A percentile compares a stretch with the other conserved stretches of the same genome.
phyloP scores from a whole-genome alignment of 768 basidiomycete species.

The Zangia roseola region DNA sequence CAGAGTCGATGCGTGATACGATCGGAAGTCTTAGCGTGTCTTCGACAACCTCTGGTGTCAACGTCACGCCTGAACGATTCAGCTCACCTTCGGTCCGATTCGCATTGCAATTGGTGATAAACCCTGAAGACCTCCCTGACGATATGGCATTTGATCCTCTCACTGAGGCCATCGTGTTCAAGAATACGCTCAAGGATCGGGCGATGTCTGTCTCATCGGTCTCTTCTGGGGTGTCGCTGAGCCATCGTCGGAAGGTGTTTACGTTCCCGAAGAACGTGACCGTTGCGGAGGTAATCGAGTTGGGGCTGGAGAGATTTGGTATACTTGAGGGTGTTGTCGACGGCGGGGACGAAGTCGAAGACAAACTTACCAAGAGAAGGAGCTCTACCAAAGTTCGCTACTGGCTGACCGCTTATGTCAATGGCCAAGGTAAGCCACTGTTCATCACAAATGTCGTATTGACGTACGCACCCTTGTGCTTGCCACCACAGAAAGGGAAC shows the following conservation, averaged over 20 bases:
- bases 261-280: slow-evolving; percentile 93
- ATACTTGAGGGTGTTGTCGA: slow-evolving; percentile 97
- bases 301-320: slow-evolving; percentile 89
- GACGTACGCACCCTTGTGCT: slow-evolving; percentile 9
- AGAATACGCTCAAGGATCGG: slow-evolving; percentile 63
- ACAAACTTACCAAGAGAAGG: slow-evolving; percentile 79
- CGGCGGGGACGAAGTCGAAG: slow-evolving; percentile 97
- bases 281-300: slow-evolving; percentile 94
- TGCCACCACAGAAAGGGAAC: slow-evolving; percentile 60
- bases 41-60: slow-evolving; percentile 29
- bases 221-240: slow-evolving; percentile 56
- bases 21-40: slow-evolving; percentile 22
- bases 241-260: slow-evolving; percentile 76
- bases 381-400: slow-evolving; percentile 82
- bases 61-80: slow-evolving; percentile 69
- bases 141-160: slow-evolving; percentile 92
- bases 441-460: not conserved
- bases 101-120: slow-evolving; percentile 82
- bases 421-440: slow-evolving; percentile 58
- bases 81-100: slow-evolving; percentile 84
- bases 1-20: slow-evolving; percentile 36
- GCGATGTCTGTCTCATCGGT: slow-evolving; percentile 39
- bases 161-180: slow-evolving; percentile 93
- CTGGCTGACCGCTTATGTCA: slow-evolving; percentile 57
- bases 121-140: slow-evolving; percentile 89